Conservation (phyloP, 441 rosid species). For the Brassica hybrid region DNA sequence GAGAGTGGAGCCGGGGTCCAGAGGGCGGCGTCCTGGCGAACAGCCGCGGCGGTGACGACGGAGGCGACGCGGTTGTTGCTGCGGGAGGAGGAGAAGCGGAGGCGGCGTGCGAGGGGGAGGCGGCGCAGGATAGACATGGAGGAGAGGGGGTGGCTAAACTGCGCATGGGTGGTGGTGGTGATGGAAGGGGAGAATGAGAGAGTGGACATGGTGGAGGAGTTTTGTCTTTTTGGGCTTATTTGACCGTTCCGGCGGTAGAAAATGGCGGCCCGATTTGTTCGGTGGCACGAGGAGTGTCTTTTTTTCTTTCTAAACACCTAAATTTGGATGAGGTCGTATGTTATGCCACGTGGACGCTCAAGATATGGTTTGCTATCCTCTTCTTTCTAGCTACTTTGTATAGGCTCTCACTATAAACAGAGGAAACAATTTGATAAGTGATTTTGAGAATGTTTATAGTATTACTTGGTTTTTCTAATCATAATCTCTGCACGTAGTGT, state of each 20-base stretch:
- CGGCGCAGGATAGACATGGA: slow-evolving; percentile 85
- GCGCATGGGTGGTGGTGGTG: slow-evolving; percentile 57
- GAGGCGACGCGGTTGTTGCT: slow-evolving; percentile 50
- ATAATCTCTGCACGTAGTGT: not conserved
- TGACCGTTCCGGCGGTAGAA: slow-evolving; percentile 44
- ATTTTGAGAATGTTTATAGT: no score
- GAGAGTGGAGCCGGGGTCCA: slow-evolving; percentile 84
- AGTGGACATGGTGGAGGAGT: slow-evolving; percentile 31
- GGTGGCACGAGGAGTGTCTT: slow-evolving; percentile 28
- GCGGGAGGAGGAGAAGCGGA: slow-evolving; percentile 34
- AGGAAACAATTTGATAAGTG: no score
- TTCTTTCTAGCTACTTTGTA: slow-evolving; percentile 10
- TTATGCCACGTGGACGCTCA: slow-evolving; percentile 39
- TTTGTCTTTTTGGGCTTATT: slow-evolving; percentile 10
- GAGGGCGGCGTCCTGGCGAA: slow-evolving; percentile 75
- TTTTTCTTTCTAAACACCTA: not conserved
- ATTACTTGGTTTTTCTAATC: no score
- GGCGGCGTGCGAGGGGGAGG: slow-evolving; percentile 42
- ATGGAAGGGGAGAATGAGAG: slow-evolving; percentile 36
- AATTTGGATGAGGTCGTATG: not conserved
- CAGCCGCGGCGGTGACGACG: slow-evolving; percentile 62
- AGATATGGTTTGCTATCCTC: slow-evolving; percentile 18
- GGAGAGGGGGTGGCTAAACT: slow-evolving; percentile 48
- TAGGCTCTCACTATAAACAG: no score
- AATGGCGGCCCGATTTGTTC: slow-evolving; percentile 41